Evolutionary conservation across 2,329 filamentous ascomycete species (phyloP).

Genomic region (Didymella lethalis): DNA sequence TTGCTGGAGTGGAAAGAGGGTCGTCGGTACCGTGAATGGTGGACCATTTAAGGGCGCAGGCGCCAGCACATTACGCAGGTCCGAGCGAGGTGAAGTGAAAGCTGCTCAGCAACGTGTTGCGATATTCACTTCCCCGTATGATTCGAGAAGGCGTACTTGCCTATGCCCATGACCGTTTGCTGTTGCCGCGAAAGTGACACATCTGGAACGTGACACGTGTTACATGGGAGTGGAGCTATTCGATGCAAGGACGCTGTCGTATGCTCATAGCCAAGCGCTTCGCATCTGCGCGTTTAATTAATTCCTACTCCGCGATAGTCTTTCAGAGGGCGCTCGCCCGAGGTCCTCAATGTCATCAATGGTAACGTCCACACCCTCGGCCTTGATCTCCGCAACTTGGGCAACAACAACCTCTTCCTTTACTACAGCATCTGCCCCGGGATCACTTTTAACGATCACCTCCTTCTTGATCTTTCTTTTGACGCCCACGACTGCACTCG

Average conservation of each 20-base stretch:
- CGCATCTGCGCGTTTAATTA: not conserved
- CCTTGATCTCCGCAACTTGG: conserved; percentile 35
- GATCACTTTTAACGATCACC: conserved; percentile 47
- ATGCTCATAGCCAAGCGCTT: not conserved
- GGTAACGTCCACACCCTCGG: conserved; percentile 20
- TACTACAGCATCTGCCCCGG: conserved; percentile 41
- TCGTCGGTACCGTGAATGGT: conserved; percentile 6
- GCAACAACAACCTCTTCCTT: conserved; percentile 27
- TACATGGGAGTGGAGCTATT: not conserved
- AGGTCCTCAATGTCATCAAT: conserved; percentile 48
- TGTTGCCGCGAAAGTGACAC: conserved; percentile 9
- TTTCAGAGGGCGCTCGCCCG: conserved; percentile 24
- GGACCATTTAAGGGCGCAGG: conserved; percentile 1
- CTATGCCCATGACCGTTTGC: conserved; percentile 3
- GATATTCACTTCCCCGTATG: not conserved
- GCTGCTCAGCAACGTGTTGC: not conserved
- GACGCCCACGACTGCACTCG: conserved; percentile 55
- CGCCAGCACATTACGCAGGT: not conserved
- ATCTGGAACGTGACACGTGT: conserved; percentile 10
- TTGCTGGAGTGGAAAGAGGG: conserved; percentile 5
- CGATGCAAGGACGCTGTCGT: not conserved
- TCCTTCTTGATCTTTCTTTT: conserved; percentile 63
- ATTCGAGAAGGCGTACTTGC: not conserved
- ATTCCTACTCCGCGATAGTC: conserved; percentile 3
- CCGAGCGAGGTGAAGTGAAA: conserved; percentile 12